phyloP scores from a whole-genome alignment of 257 asterid genomes.

The Solanum okadae region DNA sequence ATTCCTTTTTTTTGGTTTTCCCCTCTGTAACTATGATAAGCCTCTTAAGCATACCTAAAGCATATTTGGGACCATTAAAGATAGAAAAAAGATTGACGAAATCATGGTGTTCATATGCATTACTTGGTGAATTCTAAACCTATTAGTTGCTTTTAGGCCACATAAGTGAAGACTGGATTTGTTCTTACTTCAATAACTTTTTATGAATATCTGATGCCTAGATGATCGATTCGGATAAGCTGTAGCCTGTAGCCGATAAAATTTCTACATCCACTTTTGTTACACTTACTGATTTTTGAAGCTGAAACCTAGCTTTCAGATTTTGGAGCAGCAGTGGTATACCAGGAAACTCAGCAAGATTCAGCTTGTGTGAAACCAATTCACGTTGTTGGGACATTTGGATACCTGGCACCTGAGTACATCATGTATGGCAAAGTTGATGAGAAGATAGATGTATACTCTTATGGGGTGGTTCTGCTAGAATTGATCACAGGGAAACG shows the following conservation, averaged over 20 bases:
- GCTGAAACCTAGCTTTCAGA: slow-evolving; percentile 46
- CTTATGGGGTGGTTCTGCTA: slow-evolving; percentile 70
- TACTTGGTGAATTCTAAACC: neutral
- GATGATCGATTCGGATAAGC: neutral
- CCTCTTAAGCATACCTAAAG: neutral
- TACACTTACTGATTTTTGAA: neutral
- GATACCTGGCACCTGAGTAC: slow-evolving; percentile 86
- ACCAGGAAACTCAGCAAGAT: slow-evolving; percentile 19
- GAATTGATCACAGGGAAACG: slow-evolving; percentile 81
- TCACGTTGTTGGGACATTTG: slow-evolving; percentile 45
- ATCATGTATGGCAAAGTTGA: slow-evolving; percentile 78
- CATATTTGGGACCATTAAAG: neutral
- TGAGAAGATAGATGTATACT: slow-evolving; percentile 78
- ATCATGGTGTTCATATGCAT: neutral
- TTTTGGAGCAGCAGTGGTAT: slow-evolving; percentile 59
- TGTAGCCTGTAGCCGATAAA: neutral
- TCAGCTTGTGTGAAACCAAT: slow-evolving; percentile 24
- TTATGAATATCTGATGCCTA: neutral
- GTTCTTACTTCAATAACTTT: neutral
- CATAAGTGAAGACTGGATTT: neutral
- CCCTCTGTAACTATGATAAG: neutral
- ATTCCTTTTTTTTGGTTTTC: neutral
- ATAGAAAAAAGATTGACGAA: neutral
- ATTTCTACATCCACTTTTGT: neutral
- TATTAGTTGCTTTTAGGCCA: neutral